Percentiles rank a stretch among this genome's conserved stretches.
Conservation (phyloP, 164 flowering plant species). For the Vitis labrusca region DNA sequence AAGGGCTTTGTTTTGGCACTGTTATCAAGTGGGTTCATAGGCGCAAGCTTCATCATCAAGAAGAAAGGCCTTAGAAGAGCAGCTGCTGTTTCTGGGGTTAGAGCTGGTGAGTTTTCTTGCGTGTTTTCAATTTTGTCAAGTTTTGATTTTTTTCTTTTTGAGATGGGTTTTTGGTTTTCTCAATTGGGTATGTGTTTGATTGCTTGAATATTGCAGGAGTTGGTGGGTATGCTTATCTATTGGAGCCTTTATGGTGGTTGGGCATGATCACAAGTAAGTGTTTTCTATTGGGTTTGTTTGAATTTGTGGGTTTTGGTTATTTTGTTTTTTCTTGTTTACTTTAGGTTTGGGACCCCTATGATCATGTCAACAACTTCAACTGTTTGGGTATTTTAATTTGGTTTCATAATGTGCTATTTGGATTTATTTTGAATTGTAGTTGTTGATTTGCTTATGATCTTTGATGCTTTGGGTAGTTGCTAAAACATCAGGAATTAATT, state of each 20-base stretch:
- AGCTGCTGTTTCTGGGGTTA: constrained; percentile 68
- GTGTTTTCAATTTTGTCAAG: neutral
- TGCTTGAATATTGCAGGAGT: constrained; percentile 44
- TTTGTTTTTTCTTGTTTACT: constrained; percentile 5
- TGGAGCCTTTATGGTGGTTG: constrained; percentile 91
- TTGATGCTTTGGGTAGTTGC: too few relatives aligned
- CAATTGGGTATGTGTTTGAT: constrained; percentile 15
- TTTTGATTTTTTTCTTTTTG: neutral
- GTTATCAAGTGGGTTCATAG: constrained; percentile 71
- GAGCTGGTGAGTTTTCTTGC: constrained; percentile 56
- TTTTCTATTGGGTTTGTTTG: too few relatives aligned
- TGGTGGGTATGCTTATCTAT: constrained; percentile 72
- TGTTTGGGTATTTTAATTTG: neutral
- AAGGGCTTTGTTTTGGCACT: constrained; percentile 68
- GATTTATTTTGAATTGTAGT: too few relatives aligned
- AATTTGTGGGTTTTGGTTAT: neutral
- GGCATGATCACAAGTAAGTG: constrained; percentile 81
- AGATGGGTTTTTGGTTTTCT: constrained; percentile 14
- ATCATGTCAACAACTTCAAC: too few relatives aligned
- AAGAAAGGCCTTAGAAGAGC: constrained; percentile 80
- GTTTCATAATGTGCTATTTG: neutral
- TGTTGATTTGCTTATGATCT: neutral
- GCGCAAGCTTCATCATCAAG: constrained; percentile 78
- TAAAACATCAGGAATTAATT: too few relatives aligned
- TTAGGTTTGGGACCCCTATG: neutral